These are phyloP conservation scores for Mortierella sp. DNA, from an alignment of 371 early-diverging fungal species.

Conservation along the genomic window DNA sequence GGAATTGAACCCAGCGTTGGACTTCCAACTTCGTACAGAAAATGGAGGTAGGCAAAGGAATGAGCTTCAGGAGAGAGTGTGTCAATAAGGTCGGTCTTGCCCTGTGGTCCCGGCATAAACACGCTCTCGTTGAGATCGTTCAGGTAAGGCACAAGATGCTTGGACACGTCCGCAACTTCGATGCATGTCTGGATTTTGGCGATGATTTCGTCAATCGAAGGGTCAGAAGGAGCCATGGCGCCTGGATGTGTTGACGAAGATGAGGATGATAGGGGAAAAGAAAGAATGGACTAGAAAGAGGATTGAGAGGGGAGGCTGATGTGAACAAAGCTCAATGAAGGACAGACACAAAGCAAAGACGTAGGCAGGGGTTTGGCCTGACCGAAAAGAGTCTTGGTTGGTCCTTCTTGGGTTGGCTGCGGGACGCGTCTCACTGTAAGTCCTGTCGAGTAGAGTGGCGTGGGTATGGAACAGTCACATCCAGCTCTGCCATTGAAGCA, in stretches of 20 bases:
- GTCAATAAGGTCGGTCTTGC: constrained; percentile 66
- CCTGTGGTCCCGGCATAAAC: constrained; percentile 51
- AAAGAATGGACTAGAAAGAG: neutral
- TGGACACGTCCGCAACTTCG: constrained; percentile 18
- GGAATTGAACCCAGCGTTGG: too few species aligned
- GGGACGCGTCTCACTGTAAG: too few species aligned
- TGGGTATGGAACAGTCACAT: too few species aligned
- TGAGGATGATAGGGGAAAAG: neutral
- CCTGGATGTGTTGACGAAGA: neutral
- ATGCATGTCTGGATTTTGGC: constrained; percentile 52
- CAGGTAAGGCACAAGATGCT: constrained; percentile 40
- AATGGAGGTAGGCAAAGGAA: constrained; percentile 68
- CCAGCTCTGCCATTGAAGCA: too few species aligned
- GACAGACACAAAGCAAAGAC: too few species aligned
- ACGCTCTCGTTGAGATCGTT: constrained; percentile 52
- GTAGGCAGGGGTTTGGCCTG: too few species aligned
- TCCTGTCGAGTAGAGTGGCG: too few species aligned
- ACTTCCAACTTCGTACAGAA: constrained; percentile 58
- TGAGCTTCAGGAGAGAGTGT: constrained; percentile 61
- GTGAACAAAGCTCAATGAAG: neutral
- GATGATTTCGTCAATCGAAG: constrained; percentile 57
- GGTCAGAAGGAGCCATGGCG: constrained; percentile 44
- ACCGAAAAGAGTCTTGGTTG: too few species aligned
- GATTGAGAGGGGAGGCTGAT: neutral
- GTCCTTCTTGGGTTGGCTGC: too few species aligned